A percentile compares a stretch with the other conserved stretches of the same genome.
These are phyloP conservation scores for Penicillium pulvis DNA, from an alignment of 495 filamentous ascomycete species.

Conservation along the genomic window DNA sequence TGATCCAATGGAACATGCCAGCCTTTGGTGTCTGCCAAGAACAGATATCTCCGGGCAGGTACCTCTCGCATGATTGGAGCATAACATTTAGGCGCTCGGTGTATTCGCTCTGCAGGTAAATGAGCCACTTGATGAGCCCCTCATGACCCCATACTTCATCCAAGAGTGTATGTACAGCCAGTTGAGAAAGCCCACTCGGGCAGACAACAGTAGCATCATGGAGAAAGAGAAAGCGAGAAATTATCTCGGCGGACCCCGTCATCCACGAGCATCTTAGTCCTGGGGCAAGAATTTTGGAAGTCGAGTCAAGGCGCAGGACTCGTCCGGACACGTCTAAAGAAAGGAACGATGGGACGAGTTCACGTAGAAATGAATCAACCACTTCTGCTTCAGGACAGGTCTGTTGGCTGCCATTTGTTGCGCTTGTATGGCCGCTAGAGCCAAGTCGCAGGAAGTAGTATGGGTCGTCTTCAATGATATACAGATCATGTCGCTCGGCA, in stretches of 20 bases:
- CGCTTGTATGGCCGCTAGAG: not conserved
- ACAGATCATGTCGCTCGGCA: slow-evolving; percentile 68
- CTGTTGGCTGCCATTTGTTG: not conserved
- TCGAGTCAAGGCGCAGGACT: slow-evolving; percentile 60
- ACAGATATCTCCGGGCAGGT: slow-evolving; percentile 66
- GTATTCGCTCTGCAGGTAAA: slow-evolving; percentile 70
- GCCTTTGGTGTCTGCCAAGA: slow-evolving; percentile 73
- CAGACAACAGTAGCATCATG: slow-evolving; percentile 71
- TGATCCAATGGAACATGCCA: slow-evolving; percentile 76
- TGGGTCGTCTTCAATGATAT: slow-evolving; percentile 80
- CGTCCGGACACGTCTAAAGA: slow-evolving; percentile 55
- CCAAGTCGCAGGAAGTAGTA: slow-evolving; percentile 45
- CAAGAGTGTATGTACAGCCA: slow-evolving; percentile 74
- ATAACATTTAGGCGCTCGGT: slow-evolving; percentile 37
- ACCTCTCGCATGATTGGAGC: slow-evolving; percentile 66
- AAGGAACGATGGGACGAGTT: slow-evolving; percentile 51
- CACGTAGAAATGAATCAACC: not conserved
- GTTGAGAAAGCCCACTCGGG: slow-evolving; percentile 73
- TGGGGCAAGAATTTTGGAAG: slow-evolving; percentile 57
- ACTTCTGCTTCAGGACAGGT: not conserved
- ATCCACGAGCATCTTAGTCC: slow-evolving; percentile 57
- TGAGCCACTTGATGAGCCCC: slow-evolving; percentile 78
- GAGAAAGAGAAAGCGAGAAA: slow-evolving; percentile 67
- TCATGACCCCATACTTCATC: slow-evolving; percentile 84
- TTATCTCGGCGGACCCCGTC: slow-evolving; percentile 63